Evolutionary conservation across 2,329 filamentous ascomycete species (phyloP), one percentile per base, ranked within the genome.

Genomic region (Nigrospora oryzae): DNA sequence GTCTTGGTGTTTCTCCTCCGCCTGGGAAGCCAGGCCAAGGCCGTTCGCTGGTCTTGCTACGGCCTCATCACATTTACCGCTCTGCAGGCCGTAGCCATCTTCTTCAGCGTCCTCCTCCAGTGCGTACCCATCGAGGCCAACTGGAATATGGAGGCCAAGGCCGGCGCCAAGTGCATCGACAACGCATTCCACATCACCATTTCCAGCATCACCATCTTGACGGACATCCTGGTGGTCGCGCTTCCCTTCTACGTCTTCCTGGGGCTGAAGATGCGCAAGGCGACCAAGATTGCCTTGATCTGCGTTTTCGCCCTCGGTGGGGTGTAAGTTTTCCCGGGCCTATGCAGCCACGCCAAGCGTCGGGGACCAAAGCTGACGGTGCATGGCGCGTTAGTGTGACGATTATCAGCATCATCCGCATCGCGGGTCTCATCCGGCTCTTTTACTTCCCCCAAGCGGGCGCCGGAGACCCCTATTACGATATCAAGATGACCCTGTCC

Each of bases 1-100:
- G 58, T 70, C 11, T 59, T 72, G 8, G 43, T 71, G n/a, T 70
- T 70, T 49, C 59, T 71, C 15, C 57, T 68, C 13, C 65, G 67
- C 2, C 59, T 71, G 0, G 59, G 62, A 35, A 52, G 63, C 33
- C 52, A 64, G 36, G 65, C 62, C 43, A 47, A 31, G 16, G 56
- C 43, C n/a, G 53, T 68, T 0, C 51, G 57, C 28, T 50, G 54
- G 14, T 45, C 55, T 11, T 63, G 63, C 28, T 53, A 57, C 43
- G 51, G 38, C 2, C 49, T 66, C 32, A 53, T 63, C 50, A 45
- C 47, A 10, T 48, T 68, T 48, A 69, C 67, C 40, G 30, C 57
- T 3, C 36, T 52, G 0, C 57, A 64, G 28, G 59, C 60, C n/a
- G 49, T 68, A 0, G 58, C 60, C 33, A 59, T 66, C 7, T 64